A percentile compares a stretch with the other conserved stretches of the same genome.
These are phyloP conservation scores for Lichenothelia convexa DNA, from an alignment of 495 filamentous ascomycete species.

Conservation along the genomic window DNA sequence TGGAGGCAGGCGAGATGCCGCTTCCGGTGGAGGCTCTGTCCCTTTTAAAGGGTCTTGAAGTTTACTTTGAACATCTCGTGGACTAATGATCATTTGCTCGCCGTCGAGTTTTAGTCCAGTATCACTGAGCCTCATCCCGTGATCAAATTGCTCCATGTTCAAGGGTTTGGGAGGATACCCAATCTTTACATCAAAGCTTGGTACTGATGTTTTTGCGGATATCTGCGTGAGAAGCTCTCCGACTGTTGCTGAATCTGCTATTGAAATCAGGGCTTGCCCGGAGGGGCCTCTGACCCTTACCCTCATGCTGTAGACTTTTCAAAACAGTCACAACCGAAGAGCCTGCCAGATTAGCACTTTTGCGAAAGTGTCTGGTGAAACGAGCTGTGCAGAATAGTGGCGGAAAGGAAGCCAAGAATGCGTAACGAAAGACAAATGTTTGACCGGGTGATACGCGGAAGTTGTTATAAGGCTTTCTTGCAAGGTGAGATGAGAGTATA, in stretches of 20 bases:
- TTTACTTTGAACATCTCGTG: slow-evolving; percentile 24
- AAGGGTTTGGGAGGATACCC: slow-evolving; percentile 70
- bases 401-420: slow-evolving; percentile 1
- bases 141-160: slow-evolving; percentile 31
- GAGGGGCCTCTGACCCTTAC: slow-evolving; percentile 43
- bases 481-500: too few relatives aligned
- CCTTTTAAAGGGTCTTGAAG: slow-evolving; percentile 8
- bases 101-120: slow-evolving; percentile 55
- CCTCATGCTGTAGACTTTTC: slow-evolving; percentile 30
- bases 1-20: neutral
- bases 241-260: slow-evolving; percentile 48
- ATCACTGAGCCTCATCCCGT: slow-evolving; percentile 30
- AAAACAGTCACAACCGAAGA: too few relatives aligned
- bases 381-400: too few relatives aligned
- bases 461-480: too few relatives aligned
- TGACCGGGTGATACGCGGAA: too few relatives aligned
- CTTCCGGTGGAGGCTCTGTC: neutral
- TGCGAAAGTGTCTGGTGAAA: too few relatives aligned
- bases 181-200: slow-evolving; percentile 58
- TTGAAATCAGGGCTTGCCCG: slow-evolving; percentile 41
- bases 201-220: slow-evolving; percentile 31
- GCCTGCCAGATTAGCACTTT: too few relatives aligned
- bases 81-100: slow-evolving; percentile 57
- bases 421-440: too few relatives aligned
- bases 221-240: slow-evolving; percentile 40